Base-by-base conservation (phyloP, 805 yeast genomes). In the Teunomyces barrocoloradensis region DNA sequence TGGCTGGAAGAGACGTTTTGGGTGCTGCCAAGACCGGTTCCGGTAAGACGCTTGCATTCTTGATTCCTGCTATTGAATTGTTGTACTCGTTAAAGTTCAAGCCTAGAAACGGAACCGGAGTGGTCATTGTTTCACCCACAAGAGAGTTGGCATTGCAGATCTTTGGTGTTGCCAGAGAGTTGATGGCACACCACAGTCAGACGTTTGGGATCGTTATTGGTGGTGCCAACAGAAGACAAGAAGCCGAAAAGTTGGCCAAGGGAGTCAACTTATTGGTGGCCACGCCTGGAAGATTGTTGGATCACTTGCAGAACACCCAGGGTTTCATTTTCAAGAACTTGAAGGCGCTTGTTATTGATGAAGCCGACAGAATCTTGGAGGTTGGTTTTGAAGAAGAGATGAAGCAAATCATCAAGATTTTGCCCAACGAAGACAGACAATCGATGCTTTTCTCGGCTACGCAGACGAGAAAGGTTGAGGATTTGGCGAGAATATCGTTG, bases 11-110 rank as follows among this genome's bases (percentile, higher is more conserved):
- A 58, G 99, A 94, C 69, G 98, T 95, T 17, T 77, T 94, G 46
- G 99, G 99, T 56, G 99, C 99, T n/a, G 99, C 99, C 48, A 92
- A 91, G 72, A 94, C 99, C 2, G 99, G 99, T 46, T 90, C 97
- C 1, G 99, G 99, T 65, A 94, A 94, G 73, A 94, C 99, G 0
- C 73, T 95, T 51, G 98, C 99, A 7, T 94, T 94, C 59, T 74
- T 94, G 61, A 79, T 94, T 50, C 99, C 99, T 11, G 99, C 99
- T 28, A 85, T 94, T 54, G 99, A 94, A 71, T 73, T 90, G 72
- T 77, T 94, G 46, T 87, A 91, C 63, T 84, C 96, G 13, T 78
- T 94, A 60, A 89, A 87, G 65, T 94, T 91, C 75, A 94, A 92
- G 70, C 98, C 99, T 46, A 82, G 98, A 75, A 95, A 94, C 64